Conservation (phyloP, 2,329 filamentous ascomycete genomes). For the Fusarium paranaense region DNA sequence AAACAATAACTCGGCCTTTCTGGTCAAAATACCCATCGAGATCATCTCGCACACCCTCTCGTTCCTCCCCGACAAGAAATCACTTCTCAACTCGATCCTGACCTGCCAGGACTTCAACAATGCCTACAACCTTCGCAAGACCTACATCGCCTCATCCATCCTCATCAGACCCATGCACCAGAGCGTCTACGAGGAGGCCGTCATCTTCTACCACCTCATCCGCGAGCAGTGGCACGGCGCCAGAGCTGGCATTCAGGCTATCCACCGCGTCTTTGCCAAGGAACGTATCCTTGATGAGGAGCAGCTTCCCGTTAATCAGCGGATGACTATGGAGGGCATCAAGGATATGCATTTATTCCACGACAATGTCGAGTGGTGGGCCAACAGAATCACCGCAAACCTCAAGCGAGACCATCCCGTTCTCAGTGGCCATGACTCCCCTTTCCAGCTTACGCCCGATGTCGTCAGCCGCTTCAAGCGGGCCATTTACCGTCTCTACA, state of each 20-base stretch:
- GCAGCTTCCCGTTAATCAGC: background rate
- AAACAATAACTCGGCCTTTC: background rate
- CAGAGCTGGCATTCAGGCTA: background rate
- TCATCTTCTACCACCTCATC: background rate
- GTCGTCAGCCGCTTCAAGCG: background rate
- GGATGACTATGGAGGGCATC: background rate
- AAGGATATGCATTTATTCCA: conserved; percentile 9
- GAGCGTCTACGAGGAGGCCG: conserved; percentile 10
- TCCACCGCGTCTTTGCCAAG: background rate
- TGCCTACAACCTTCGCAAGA: conserved; percentile 1
- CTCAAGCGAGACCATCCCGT: background rate
- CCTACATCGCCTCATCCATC: conserved; percentile 6
- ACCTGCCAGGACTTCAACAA: conserved; percentile 10
- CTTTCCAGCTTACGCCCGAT: background rate
- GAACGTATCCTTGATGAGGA: background rate
- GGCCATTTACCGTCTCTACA: conserved; percentile 14
- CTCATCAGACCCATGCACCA: conserved; percentile 22
- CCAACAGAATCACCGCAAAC: background rate
- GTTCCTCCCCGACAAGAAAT: conserved; percentile 1
- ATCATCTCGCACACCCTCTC: conserved; percentile 10
- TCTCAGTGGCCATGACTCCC: background rate
- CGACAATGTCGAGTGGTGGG: conserved; percentile 8
- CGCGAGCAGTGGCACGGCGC: conserved; percentile 8
- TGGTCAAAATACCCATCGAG: background rate
- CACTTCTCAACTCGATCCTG: background rate